Evolutionary conservation across 768 basidiomycete species (phyloP), one percentile per base, ranked within the genome.

Genomic region (Cystofilobasidium macerans): DNA sequence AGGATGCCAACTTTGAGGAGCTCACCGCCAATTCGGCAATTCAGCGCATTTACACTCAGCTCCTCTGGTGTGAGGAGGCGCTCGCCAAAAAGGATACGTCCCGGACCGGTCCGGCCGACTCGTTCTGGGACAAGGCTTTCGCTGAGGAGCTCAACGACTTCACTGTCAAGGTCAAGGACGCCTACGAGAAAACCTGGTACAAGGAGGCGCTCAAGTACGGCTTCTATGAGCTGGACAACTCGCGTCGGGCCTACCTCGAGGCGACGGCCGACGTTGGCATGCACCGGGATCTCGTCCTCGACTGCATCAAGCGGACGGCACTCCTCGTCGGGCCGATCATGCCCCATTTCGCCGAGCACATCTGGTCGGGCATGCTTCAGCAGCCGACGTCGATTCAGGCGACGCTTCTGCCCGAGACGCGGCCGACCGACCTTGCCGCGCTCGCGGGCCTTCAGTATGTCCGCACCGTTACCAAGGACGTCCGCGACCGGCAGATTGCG

Each of bases 11-110:
- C 80, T 99, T 98, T 72, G 95, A 99, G 74, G 94, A 98, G 81
- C 88, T 91, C 79, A 88, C 87, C 7, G 95, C 95, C 22, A 99
- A 98, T 74, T 92, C 95, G 14, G 91, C 89, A 69, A 98, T 99
- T 73, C 76, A 98, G 74, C 83, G 95, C 60, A 79, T 99, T 69
- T 87, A 93, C 75, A 98, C 94, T 0, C 78, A 95, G 72, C 79
- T 92, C 70, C 82, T 81, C 5, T 99, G 94, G 93, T 92, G 89
- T 71, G 87, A 94, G 89, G 93, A 97, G 70, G 86, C 88, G 81
- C 77, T 85, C 71, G 83, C 83, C 71, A 86, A 87, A 62, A 78
- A 85, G 69, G 77, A 82, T 5, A 83, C 82, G 70, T 75, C 95
- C 70, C 85, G 94, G 47, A 81, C 81, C 12, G 94, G 92, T 30